These are phyloP conservation scores for Astrothelium subdiscretum DNA, from an alignment of 495 filamentous ascomycete species.

Conservation along the genomic window DNA sequence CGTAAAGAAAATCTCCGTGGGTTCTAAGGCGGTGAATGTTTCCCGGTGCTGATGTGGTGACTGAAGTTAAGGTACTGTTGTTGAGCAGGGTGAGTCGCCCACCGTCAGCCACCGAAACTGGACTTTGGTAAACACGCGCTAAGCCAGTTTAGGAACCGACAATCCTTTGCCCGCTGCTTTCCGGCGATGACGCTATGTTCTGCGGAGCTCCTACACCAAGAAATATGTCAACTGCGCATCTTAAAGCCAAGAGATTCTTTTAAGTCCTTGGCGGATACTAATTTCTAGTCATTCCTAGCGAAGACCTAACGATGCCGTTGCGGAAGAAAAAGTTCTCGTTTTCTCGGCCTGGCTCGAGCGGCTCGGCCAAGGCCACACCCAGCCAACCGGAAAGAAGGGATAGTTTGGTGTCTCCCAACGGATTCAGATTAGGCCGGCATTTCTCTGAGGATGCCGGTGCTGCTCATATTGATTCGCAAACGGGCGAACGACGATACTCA, in stretches of 20 bases:
- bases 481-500: conserved; percentile 8
- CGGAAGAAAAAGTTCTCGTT: not conserved
- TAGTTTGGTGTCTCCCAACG: not conserved
- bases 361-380: not conserved
- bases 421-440: not conserved
- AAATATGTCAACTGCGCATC: not conserved
- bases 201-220: not conserved
- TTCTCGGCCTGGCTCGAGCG: not conserved
- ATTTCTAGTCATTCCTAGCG: not conserved
- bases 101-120: not conserved
- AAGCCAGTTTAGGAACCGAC: not conserved
- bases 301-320: not conserved
- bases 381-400: not conserved
- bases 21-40: too few relatives aligned
- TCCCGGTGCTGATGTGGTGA: too few relatives aligned
- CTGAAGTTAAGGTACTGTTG: too few relatives aligned
- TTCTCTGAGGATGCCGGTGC: not conserved
- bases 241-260: not conserved
- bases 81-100: not conserved
- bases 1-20: too few relatives aligned
- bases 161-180: not conserved
- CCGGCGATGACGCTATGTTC: not conserved
- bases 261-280: not conserved
- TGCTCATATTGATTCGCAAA: not conserved
- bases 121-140: not conserved